Conservation (phyloP, 768 basidiomycete genomes). For the Rhodotorula kratochvilovae region DNA sequence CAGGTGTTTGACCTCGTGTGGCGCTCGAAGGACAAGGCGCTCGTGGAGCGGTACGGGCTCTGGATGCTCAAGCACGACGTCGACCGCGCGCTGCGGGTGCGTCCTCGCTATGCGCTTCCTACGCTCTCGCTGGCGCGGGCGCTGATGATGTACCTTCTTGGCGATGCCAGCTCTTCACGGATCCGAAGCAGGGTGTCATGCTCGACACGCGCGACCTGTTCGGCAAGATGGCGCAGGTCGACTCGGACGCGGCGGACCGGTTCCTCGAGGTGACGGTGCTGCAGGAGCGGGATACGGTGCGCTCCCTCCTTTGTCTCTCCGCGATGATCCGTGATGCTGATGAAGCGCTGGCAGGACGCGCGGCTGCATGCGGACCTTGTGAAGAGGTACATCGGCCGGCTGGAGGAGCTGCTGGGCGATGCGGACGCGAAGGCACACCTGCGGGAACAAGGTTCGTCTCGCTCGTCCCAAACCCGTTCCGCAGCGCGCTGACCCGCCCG, state of each 20-base stretch:
- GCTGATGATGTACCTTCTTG: not conserved
- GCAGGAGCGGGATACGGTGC: conserved; percentile 28
- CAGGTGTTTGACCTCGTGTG: conserved; percentile 33
- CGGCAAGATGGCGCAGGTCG: conserved; percentile 25
- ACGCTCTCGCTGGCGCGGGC: not conserved
- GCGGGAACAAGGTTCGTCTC: conserved; percentile 25
- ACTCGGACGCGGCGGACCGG: conserved; percentile 26
- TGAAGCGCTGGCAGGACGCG: conserved; percentile 9
- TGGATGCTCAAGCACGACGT: conserved; percentile 35
- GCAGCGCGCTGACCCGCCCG: too few relatives aligned
- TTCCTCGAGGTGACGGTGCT: conserved; percentile 37
- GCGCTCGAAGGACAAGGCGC: conserved; percentile 17
- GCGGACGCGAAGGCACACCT: conserved; percentile 19
- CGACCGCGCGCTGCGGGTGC: conserved; percentile 28
- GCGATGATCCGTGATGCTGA: not conserved
- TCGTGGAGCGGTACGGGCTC: conserved; percentile 33
- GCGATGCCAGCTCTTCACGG: conserved; percentile 33
- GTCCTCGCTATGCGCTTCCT: not conserved
- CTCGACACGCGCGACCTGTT: conserved; percentile 38
- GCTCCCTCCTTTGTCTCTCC: not conserved
- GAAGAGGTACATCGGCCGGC: conserved; percentile 28
- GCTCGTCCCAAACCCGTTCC: too few relatives aligned
- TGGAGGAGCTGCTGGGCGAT: conserved; percentile 15
- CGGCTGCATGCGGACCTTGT: conserved; percentile 36
- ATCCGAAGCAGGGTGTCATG: conserved; percentile 34